phyloP scores from a whole-genome alignment of 2,329 filamentous ascomycete species.

The Hypomyces rosellus region DNA sequence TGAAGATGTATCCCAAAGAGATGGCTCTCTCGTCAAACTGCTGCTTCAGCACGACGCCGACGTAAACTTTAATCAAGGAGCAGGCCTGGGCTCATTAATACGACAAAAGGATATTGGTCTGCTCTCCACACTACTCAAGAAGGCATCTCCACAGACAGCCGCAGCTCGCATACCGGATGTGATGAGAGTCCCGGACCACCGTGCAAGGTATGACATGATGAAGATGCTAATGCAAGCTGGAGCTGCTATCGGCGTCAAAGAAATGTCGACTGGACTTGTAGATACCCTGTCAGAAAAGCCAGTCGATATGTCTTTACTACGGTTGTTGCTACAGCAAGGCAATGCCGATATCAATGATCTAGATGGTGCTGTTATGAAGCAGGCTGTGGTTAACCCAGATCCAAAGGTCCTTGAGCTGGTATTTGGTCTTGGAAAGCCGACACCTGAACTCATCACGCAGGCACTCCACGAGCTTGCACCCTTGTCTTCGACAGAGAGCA shows the following conservation, averaged over 20 bases:
- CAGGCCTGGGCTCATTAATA: constrained; percentile 43
- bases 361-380: constrained; percentile 36
- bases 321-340: constrained; percentile 43
- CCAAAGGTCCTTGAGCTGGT: constrained; percentile 43
- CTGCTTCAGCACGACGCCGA: constrained; percentile 47
- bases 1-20: constrained; percentile 40
- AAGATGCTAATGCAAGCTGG: constrained; percentile 40
- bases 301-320: constrained; percentile 44
- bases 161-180: constrained; percentile 42
- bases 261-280: constrained; percentile 38
- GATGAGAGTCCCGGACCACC: constrained; percentile 38
- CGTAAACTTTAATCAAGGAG: constrained; percentile 47
- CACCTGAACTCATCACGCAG: constrained; percentile 34
- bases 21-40: constrained; percentile 46
- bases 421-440: constrained; percentile 40
- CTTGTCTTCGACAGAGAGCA: constrained; percentile 38
- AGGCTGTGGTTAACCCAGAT: constrained; percentile 38
- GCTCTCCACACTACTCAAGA: constrained; percentile 39
- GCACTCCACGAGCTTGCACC: constrained; percentile 38
- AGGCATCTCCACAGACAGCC: constrained; percentile 40
- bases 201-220: constrained; percentile 40
- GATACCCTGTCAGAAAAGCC: constrained; percentile 37
- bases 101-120: constrained; percentile 41
- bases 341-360: constrained; percentile 47
- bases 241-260: constrained; percentile 34